Evolutionary conservation across 2,329 filamentous ascomycete species (phyloP), one percentile per base, ranked within the genome.

Genomic region (Paraconiothyrium sp.): DNA sequence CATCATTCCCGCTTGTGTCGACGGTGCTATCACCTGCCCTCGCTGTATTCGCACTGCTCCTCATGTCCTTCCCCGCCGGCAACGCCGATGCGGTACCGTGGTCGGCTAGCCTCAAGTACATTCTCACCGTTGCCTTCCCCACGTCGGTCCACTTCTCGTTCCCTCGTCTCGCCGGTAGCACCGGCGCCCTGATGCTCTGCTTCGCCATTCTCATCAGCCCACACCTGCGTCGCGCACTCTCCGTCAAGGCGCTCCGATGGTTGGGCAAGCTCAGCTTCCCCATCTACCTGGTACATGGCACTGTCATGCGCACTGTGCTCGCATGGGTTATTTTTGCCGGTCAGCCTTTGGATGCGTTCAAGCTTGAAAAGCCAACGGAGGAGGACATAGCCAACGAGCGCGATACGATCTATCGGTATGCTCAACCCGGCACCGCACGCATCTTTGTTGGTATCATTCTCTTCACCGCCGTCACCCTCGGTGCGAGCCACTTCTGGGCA

Each of bases 241-340:
- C 52, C 27, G 30, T 46, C 27, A 46, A 55, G 20, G 39, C 52
- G 10, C 52, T 55, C 14, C 52, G 52, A 10, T 55, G 52, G 52
- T 39, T 55, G 2, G 52, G 52, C 27, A 55, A 55, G 39, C 52
- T 55, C 52, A 55, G 52, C 22, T 55, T 55, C 39, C 52, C 52
- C 2, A 55, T 55, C 52, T 55, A 55, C 27, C 39, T 55, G 27
- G 27, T 55, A 11, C 52, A 55, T 27, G 52, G 52, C 37, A 55
- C 52, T 10, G 39, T 55, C 24, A 55, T 55, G 52, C 52, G 52
- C 20, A 55, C 52, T 3, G 52, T 55, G 39, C 52, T 55, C 24
- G 52, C 52, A 5, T 55, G 39, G 39, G 34, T 55, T 24, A 39
- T 55, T 2, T 55, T 55, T 20, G 52, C 52, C 10, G 52, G 52